These are phyloP conservation scores for Carex scoparia DNA, from an alignment of 176 grass and related monocot species.

Conservation along the genomic window DNA sequence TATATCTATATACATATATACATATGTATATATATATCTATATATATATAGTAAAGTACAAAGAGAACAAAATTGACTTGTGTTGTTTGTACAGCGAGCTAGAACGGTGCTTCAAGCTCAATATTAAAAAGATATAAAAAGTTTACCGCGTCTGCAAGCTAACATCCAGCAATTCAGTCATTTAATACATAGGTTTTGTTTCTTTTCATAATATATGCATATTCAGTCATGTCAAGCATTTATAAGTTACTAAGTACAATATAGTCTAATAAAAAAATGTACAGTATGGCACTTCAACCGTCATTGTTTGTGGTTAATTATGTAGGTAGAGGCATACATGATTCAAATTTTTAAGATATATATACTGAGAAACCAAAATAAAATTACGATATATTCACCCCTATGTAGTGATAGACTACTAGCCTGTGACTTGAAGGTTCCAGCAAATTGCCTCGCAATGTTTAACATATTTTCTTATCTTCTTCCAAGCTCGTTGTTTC, in stretches of 20 bases:
- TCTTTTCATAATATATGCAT: not conserved
- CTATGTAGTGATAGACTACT: not conserved
- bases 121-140: not conserved
- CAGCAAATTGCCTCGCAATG: not conserved
- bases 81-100: not conserved
- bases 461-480: no score
- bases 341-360: not conserved
- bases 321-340: not conserved
- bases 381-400: not conserved
- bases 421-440: not conserved
- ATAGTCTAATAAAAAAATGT: no score
- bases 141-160: slow-evolving; percentile 18
- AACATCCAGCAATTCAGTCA: not conserved
- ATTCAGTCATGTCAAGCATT: slow-evolving; percentile 4
- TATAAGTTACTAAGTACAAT: not conserved
- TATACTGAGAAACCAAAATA: not conserved
- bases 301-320: not conserved
- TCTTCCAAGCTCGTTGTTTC: not conserved
- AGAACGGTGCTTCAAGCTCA: not conserved
- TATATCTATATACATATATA: no score
- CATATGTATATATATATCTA: no score
- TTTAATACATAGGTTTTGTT: not conserved
- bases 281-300: not conserved
- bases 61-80: not conserved
- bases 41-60: not conserved